Evolutionary conservation across 345 rosid species (phyloP).

Genomic region (Cardamine chenopodiifolia): DNA sequence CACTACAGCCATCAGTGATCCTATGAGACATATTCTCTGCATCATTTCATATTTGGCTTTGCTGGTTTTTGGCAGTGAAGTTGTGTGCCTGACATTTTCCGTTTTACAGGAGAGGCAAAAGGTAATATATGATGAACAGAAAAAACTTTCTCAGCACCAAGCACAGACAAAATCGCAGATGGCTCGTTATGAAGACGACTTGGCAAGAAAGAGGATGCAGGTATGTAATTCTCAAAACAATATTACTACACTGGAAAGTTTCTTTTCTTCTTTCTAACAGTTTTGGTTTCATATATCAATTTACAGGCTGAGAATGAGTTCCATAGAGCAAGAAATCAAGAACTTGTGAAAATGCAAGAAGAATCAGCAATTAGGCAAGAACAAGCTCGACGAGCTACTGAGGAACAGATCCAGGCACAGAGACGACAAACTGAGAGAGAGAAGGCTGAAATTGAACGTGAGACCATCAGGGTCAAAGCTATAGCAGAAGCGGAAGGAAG

Average conservation of each 20-base stretch:
- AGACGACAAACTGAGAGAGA: conserved; percentile 92
- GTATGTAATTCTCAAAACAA: conserved; percentile 46
- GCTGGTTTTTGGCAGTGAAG: conserved; percentile 6
- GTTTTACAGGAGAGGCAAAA: conserved; percentile 83
- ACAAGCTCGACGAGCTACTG: conserved; percentile 93
- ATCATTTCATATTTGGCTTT: conserved; percentile 8
- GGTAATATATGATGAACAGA: conserved; percentile 91
- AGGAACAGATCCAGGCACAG: conserved; percentile 97
- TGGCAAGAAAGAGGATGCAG: conserved; percentile 99
- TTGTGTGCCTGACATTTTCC: conserved; percentile 29
- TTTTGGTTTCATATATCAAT: conserved; percentile 8
- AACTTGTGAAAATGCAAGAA: conserved; percentile 93
- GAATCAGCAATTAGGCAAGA: conserved; percentile 90
- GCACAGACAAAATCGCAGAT: conserved; percentile 98
- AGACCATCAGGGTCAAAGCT: conserved; percentile 89
- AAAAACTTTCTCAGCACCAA: conserved; percentile 81
- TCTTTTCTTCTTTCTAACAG: conserved; percentile 19
- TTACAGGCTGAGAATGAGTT: conserved; percentile 87
- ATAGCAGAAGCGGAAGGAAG: conserved; percentile 99
- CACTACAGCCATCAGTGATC: conserved; percentile 20
- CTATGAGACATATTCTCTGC: conserved; percentile 9
- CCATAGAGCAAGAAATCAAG: conserved; percentile 90
- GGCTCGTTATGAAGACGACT: conserved; percentile 94
- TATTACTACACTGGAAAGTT: background rate
- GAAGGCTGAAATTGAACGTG: conserved; percentile 96